Percentiles rank a stretch among this genome's conserved stretches.
Evolutionary conservation across 768 basidiomycete species (phyloP).

Genomic region (Heimioporus sp.): DNA sequence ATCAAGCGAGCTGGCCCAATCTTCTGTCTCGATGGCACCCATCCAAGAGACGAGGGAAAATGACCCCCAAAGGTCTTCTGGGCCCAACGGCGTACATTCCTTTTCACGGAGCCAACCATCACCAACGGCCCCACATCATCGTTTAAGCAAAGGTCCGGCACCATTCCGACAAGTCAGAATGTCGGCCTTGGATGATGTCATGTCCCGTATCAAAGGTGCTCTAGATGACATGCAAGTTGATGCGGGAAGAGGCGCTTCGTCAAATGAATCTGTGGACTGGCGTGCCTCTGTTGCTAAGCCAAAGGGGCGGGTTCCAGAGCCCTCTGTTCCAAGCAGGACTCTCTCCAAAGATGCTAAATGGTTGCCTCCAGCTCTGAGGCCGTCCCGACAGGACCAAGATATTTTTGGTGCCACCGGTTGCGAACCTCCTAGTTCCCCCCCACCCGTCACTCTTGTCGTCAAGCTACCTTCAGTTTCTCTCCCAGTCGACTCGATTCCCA

Average conservation of each 20-base stretch:
- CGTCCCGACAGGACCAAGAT: conserved; percentile 34
- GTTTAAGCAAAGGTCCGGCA: conserved; percentile 18
- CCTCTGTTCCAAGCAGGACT: conserved; percentile 8
- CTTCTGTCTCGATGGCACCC: not conserved
- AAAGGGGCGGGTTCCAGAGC: conserved; percentile 19
- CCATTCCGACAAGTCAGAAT: conserved; percentile 53
- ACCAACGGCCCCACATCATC: conserved; percentile 18
- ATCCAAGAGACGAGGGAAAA: conserved; percentile 16
- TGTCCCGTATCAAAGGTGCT: conserved; percentile 84
- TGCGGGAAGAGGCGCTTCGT: conserved; percentile 19
- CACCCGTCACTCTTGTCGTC: conserved; percentile 39
- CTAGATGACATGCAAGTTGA: conserved; percentile 65
- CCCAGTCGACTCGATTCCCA: conserved; percentile 43
- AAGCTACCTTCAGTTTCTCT: conserved; percentile 47
- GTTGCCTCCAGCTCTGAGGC: conserved; percentile 55
- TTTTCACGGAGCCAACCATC: conserved; percentile 18
- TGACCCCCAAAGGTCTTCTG: conserved; percentile 17
- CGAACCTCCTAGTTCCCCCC: conserved; percentile 50
- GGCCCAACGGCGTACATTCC: conserved; percentile 15
- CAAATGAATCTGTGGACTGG: conserved; percentile 21
- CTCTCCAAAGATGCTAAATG: conserved; percentile 44
- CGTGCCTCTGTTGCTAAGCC: conserved; percentile 19
- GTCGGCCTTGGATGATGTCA: conserved; percentile 77
- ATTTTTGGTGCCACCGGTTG: conserved; percentile 44
- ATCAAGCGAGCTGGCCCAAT: conserved; percentile 9